Conservation (phyloP, 495 filamentous ascomycete species). For the Neurospora tetrasperma region DNA sequence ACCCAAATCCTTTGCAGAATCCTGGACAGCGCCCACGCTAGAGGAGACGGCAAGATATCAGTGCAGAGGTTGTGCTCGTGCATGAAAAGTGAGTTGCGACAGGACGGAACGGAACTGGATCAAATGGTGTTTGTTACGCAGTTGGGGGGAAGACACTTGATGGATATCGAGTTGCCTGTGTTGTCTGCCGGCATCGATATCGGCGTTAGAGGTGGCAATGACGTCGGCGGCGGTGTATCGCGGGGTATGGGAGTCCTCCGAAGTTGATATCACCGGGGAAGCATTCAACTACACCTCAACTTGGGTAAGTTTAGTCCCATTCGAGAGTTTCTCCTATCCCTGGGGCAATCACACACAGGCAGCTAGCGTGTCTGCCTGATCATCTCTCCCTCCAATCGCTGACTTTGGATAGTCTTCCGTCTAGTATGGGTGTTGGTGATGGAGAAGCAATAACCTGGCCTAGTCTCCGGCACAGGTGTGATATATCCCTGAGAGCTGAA, state of each 20-base stretch:
- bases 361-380: too few species aligned
- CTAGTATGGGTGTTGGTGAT: too few species aligned
- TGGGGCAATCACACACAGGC: too few species aligned
- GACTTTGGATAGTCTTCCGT: too few species aligned
- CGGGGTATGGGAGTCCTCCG: neutral
- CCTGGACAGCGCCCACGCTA: slow-evolving; percentile 5
- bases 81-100: slow-evolving; percentile 16
- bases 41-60: slow-evolving; percentile 1
- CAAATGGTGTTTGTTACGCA: slow-evolving; percentile 20
- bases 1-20: slow-evolving; percentile 10
- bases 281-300: neutral
- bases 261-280: neutral
- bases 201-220: neutral
- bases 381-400: too few species aligned
- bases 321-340: too few species aligned
- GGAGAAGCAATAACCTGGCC: neutral
- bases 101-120: neutral
- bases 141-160: slow-evolving; percentile 16
- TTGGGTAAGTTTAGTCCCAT: too few species aligned
- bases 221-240: neutral
- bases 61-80: slow-evolving; percentile 19
- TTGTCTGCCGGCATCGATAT: neutral
- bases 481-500: neutral
- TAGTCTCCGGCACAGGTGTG: neutral
- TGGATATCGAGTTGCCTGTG: slow-evolving; percentile 17